phyloP scores from a whole-genome alignment of 805 yeast species.

The Starmerella gropengiesseri region DNA sequence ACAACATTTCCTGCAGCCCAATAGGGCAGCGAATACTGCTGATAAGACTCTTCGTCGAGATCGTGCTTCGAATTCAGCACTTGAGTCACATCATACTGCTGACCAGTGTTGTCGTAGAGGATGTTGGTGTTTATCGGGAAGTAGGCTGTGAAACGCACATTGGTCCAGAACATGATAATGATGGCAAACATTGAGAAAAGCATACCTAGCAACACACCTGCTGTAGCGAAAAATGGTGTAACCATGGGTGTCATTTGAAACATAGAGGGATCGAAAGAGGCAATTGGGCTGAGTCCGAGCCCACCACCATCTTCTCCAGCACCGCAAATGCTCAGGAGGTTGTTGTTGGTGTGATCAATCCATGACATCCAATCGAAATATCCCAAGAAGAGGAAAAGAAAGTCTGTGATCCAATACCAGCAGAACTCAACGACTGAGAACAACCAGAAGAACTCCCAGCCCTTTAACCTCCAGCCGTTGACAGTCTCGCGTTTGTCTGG shows the following conservation, averaged over 20 bases:
- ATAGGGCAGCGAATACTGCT: conserved; percentile 56
- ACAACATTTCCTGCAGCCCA: conserved; percentile 53
- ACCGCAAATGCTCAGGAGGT: conserved; percentile 53
- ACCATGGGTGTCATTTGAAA: not conserved
- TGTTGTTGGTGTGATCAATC: conserved; percentile 43
- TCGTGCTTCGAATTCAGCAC: conserved; percentile 35
- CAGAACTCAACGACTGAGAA: conserved; percentile 36
- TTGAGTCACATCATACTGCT: conserved; percentile 37
- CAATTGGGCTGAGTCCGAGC: conserved; percentile 28
- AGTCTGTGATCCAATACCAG: conserved; percentile 60
- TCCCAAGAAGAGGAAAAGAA: conserved; percentile 47
- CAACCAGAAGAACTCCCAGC: conserved; percentile 39
- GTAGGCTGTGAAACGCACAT: conserved; percentile 41
- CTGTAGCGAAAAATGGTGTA: not conserved
- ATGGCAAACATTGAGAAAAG: conserved; percentile 28
- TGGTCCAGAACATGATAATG: conserved; percentile 35
- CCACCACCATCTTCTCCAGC: conserved; percentile 31
- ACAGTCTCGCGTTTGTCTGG: conserved; percentile 23
- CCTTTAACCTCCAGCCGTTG: conserved; percentile 49
- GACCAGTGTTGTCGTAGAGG: conserved; percentile 43
- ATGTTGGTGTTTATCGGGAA: conserved; percentile 40
- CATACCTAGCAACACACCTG: not conserved
- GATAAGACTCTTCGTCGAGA: conserved; percentile 39
- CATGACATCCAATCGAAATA: conserved; percentile 53
- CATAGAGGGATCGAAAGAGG: not conserved